Evolutionary conservation across 2,329 filamentous ascomycete species (phyloP).

Genomic region (Botrytis byssoidea): DNA sequence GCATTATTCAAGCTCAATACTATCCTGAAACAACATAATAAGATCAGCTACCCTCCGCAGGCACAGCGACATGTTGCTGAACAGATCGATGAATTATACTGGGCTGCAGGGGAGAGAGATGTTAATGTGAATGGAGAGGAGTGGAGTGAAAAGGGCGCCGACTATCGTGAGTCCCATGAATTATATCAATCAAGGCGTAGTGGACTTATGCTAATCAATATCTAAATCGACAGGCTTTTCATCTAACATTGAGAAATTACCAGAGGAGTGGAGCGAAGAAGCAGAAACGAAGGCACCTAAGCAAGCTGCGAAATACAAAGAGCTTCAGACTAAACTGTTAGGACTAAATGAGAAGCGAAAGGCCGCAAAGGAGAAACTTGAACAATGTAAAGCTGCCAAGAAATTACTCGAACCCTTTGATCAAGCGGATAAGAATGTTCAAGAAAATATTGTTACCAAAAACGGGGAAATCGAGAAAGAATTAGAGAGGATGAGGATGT

Average conservation of each 20-base stretch:
- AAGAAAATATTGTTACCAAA: slow-evolving; percentile 65
- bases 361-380: slow-evolving; percentile 45
- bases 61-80: slow-evolving; percentile 70
- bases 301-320: slow-evolving; percentile 52
- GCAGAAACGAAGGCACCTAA: slow-evolving; percentile 40
- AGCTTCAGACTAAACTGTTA: slow-evolving; percentile 50
- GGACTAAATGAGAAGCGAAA: slow-evolving; percentile 49
- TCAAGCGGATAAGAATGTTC: slow-evolving; percentile 47
- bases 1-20: slow-evolving; percentile 60
- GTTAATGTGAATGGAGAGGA: slow-evolving; percentile 42
- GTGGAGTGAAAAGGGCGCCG: slow-evolving; percentile 41
- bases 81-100: slow-evolving; percentile 68
- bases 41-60: slow-evolving; percentile 64
- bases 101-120: slow-evolving; percentile 45
- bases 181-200: background rate
- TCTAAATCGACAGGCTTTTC: slow-evolving; percentile 25
- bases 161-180: slow-evolving; percentile 36
- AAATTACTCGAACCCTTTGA: slow-evolving; percentile 52
- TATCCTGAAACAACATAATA: slow-evolving; percentile 61
- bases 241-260: slow-evolving; percentile 35
- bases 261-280: slow-evolving; percentile 37
- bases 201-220: background rate
- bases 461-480: slow-evolving; percentile 65
- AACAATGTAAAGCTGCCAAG: slow-evolving; percentile 50
- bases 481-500: slow-evolving; percentile 62